Conservation (phyloP, 176 grass and related monocot genomes). For the Oryza punctata region DNA sequence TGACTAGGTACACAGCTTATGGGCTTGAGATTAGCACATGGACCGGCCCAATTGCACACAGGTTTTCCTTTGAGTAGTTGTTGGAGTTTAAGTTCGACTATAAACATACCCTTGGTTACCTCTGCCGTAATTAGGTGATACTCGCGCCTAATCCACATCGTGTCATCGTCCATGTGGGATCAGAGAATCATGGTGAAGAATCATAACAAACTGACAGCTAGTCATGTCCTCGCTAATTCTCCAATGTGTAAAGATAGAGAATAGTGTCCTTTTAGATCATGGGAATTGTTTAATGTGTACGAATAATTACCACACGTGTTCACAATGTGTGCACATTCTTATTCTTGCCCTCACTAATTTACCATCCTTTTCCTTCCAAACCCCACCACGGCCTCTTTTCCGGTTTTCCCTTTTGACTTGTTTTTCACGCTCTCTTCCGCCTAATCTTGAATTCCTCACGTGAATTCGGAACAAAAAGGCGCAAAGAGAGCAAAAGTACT, state of each 20-base stretch:
- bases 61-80: too few relatives aligned
- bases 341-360: too few relatives aligned
- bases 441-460: not conserved
- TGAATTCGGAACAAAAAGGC: slow-evolving; percentile 22
- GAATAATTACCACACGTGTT: too few relatives aligned
- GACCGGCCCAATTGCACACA: not conserved
- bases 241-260: not conserved
- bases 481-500: not conserved
- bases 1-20: not conserved
- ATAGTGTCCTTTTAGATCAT: too few relatives aligned
- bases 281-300: too few relatives aligned
- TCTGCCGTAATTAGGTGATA: too few relatives aligned
- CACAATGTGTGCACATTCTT: too few relatives aligned
- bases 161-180: not conserved
- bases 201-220: too few relatives aligned
- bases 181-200: not conserved
- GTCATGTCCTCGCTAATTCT: not conserved
- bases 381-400: not conserved
- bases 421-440: not conserved
- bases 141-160: not conserved
- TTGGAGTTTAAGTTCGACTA: too few relatives aligned
- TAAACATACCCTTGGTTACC: too few relatives aligned
- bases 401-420: slow-evolving; percentile 40
- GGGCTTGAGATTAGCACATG: not conserved
- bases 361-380: too few relatives aligned